These are phyloP conservation scores for Vigna mungo DNA, from an alignment of 306 rosid species.

Conservation along the genomic window DNA sequence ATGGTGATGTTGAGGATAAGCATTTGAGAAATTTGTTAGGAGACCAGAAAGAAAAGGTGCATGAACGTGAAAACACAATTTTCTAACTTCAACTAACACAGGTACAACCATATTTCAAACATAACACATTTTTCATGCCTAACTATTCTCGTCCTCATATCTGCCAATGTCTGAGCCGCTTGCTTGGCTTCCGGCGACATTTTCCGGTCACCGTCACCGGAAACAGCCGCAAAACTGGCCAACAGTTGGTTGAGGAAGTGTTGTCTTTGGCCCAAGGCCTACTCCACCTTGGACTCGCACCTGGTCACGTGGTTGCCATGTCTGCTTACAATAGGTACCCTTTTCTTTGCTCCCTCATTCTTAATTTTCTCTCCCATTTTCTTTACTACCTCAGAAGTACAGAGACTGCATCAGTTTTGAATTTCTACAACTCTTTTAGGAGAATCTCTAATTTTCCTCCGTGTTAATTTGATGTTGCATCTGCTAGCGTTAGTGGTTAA, in stretches of 20 bases:
- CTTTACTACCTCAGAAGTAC: no score
- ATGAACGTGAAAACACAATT: neutral
- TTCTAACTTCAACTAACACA: neutral
- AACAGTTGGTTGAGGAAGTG: slow-evolving; percentile 66
- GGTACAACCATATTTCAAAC: neutral
- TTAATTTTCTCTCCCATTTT: neutral
- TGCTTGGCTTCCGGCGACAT: slow-evolving; percentile 50
- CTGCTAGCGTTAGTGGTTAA: no score
- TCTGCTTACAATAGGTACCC: slow-evolving; percentile 79
- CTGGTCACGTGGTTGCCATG: slow-evolving; percentile 77
- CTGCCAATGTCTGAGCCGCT: slow-evolving; percentile 76
- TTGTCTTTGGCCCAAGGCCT: slow-evolving; percentile 65
- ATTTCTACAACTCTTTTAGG: no score
- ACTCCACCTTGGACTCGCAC: slow-evolving; percentile 56
- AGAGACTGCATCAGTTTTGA: no score
- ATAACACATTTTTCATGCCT: slow-evolving; percentile 42
- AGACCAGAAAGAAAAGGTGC: neutral
- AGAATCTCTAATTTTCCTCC: no score
- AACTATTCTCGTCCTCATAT: slow-evolving; percentile 63
- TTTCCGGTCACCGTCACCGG: slow-evolving; percentile 56
- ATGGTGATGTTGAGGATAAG: neutral
- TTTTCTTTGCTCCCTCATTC: neutral
- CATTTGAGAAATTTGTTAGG: neutral
- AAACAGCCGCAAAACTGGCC: slow-evolving; percentile 57
- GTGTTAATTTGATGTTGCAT: no score